Evolutionary conservation across 306 rosid genomes (phyloP), one percentile per base, ranked within the genome.

Genomic region (Mucuna pruriens): DNA sequence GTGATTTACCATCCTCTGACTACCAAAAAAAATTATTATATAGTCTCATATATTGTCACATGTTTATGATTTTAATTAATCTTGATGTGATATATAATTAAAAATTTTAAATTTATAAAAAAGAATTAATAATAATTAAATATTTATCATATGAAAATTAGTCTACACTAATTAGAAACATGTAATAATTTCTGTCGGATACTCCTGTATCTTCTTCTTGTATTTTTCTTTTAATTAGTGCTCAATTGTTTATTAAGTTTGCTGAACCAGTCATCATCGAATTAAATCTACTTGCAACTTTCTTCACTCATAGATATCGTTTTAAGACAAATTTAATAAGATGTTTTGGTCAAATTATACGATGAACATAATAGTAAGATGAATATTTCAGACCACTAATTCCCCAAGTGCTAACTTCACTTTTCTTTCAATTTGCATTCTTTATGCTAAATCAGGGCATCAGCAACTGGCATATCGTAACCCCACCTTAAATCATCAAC

Each of bases 271-370:
- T 42, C 73, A 34, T 62, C 25, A 48, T 80, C 60, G 7, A 4
- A 33, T 70, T 15, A 22, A 31, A 36, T 64, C 25, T 31, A 8
- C 45, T 22, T 36, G 16, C 19, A 52, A 31, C n/a, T 77, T 51
- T 16, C 17, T 26, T 55, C n/a, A 3, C 44, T 29, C 51, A 26
- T 63, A 19, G n/a, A 64, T 22, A 48, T n/a, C 46, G 19, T 71
- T 31, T 51, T 10, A 60, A 9, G 23, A 58, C 60, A 39, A 22
- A 63, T 51, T 38, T 64, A 42, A 60, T 61, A 45, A 11, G 7
- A 68, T 71, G 33, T 77, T 71, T 49, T 6, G 62, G 82, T 77
- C 60, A 70, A 25, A 61, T 65, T 23, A 17, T 76, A n/a, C 11
- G 33, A 60, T 70, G 63, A 63, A 15, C 5, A 49, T 39, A n/a